Evolutionary conservation across 495 filamentous ascomycete genomes (phyloP).

Genomic region (Lentithecium fluviatile): DNA sequence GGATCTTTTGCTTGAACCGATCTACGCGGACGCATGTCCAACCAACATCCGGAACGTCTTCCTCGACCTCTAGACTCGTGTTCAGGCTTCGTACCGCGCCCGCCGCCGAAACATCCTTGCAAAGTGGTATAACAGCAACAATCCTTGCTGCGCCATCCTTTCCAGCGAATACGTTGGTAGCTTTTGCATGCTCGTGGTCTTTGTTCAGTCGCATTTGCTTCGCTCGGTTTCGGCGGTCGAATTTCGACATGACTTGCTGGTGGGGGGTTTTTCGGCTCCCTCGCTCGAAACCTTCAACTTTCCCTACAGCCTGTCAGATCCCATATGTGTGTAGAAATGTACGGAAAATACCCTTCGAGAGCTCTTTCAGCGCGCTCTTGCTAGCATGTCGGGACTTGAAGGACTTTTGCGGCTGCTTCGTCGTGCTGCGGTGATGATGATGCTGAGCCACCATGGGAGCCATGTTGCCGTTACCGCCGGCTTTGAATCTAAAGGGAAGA

Average conservation of each 20-base stretch:
- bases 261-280: conserved; percentile 81
- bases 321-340: background rate
- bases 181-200: conserved; percentile 72
- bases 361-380: conserved; percentile 78
- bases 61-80: conserved; percentile 71
- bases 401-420: conserved; percentile 77
- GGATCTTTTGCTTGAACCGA: conserved; percentile 86
- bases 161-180: conserved; percentile 76
- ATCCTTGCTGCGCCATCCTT: conserved; percentile 83
- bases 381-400: conserved; percentile 91
- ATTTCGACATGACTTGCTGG: conserved; percentile 94
- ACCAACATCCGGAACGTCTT: conserved; percentile 60
- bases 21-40: conserved; percentile 69
- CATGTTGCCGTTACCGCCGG: conserved; percentile 62
- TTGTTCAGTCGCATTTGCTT: conserved; percentile 81
- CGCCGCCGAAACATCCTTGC: conserved; percentile 63
- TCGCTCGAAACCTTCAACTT: conserved; percentile 57
- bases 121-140: conserved; percentile 86
- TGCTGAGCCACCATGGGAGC: conserved; percentile 52
- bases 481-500: conserved; percentile 85
- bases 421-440: conserved; percentile 90
- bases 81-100: conserved; percentile 70
- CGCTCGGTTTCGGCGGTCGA: conserved; percentile 89
- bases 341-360: conserved; percentile 74
- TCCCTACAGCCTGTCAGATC: conserved; percentile 48